Evolutionary conservation across 768 basidiomycete genomes (phyloP).

Genomic region (Macrolepiota albuminosa): DNA sequence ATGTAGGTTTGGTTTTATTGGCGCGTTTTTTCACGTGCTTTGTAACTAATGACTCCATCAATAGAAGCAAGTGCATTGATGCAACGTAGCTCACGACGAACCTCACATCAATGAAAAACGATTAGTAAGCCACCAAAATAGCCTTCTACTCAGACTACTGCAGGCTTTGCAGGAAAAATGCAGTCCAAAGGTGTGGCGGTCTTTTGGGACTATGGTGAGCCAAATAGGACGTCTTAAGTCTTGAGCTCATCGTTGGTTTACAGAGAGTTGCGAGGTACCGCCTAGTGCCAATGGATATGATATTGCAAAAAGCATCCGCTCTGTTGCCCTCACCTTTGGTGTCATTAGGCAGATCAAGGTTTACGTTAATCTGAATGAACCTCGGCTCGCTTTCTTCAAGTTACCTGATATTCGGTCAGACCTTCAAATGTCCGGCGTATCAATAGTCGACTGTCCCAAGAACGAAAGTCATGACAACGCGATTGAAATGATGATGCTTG

Average conservation of each 20-base stretch:
- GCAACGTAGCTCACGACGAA: background rate
- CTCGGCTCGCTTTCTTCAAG: conserved; percentile 19
- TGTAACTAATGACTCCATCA: background rate
- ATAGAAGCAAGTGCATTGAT: background rate
- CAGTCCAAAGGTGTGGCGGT: conserved; percentile 2
- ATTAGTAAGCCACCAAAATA: background rate
- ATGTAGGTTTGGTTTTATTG: background rate
- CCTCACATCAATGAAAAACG: background rate
- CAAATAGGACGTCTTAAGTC: background rate
- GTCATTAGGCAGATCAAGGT: conserved; percentile 47
- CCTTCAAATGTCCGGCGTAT: conserved; percentile 42
- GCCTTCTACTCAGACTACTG: background rate
- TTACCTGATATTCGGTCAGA: conserved; percentile 34
- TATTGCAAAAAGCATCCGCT: conserved; percentile 39
- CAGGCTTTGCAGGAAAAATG: background rate
- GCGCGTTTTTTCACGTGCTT: background rate
- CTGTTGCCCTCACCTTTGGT: conserved; percentile 43
- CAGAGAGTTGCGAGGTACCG: conserved; percentile 40
- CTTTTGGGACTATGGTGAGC: conserved; percentile 12
- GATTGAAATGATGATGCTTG: conserved; percentile 42
- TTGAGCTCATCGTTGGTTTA: background rate
- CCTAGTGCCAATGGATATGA: conserved; percentile 35
- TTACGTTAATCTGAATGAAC: conserved; percentile 42
- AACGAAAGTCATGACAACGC: conserved; percentile 29
- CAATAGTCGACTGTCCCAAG: conserved; percentile 29